Evolutionary conservation across 1,284 basidiomycete species (phyloP).

Genomic region (Fomitopsis pinicola): DNA sequence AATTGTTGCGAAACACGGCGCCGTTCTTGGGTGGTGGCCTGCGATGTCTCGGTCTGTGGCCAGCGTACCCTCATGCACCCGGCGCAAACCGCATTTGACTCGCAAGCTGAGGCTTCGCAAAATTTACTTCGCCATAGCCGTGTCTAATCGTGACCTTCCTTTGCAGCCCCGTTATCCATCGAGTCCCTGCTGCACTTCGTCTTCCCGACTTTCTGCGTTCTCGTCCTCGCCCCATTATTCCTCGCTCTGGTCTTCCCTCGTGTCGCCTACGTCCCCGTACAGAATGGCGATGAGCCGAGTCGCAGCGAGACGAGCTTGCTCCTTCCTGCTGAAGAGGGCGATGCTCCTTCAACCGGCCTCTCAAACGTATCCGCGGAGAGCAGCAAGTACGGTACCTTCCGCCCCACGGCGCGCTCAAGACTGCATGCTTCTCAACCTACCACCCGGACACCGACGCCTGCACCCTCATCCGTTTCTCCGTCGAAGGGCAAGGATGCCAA

Average conservation of each 20-base stretch:
- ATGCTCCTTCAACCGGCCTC: slow-evolving; percentile 42
- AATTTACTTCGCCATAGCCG: not conserved
- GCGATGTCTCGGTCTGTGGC: too few species aligned
- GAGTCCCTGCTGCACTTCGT: slow-evolving; percentile 52
- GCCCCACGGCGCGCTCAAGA: slow-evolving; percentile 39
- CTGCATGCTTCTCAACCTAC: slow-evolving; percentile 49
- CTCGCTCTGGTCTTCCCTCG: slow-evolving; percentile 53
- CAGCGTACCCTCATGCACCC: too few species aligned
- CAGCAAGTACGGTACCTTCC: slow-evolving; percentile 75
- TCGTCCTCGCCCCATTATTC: slow-evolving; percentile 58
- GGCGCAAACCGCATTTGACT: too few species aligned
- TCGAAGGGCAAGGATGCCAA: slow-evolving; percentile 39
- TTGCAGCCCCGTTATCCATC: slow-evolving; percentile 32
- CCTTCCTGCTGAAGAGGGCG: slow-evolving; percentile 40
- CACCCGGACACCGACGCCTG: slow-evolving; percentile 59
- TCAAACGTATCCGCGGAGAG: slow-evolving; percentile 41
- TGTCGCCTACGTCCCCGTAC: slow-evolving; percentile 51
- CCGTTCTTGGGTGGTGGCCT: too few species aligned
- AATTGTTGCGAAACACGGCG: too few species aligned
- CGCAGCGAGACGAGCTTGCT: slow-evolving; percentile 50
- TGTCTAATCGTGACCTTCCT: not conserved
- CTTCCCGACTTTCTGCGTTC: slow-evolving; percentile 60
- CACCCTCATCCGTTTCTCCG: slow-evolving; percentile 37
- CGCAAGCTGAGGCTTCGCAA: too few species aligned
- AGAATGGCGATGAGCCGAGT: slow-evolving; percentile 37